Evolutionary conservation across 139 green algal genomes (phyloP).

Genomic region (Coelastrella sp.): DNA sequence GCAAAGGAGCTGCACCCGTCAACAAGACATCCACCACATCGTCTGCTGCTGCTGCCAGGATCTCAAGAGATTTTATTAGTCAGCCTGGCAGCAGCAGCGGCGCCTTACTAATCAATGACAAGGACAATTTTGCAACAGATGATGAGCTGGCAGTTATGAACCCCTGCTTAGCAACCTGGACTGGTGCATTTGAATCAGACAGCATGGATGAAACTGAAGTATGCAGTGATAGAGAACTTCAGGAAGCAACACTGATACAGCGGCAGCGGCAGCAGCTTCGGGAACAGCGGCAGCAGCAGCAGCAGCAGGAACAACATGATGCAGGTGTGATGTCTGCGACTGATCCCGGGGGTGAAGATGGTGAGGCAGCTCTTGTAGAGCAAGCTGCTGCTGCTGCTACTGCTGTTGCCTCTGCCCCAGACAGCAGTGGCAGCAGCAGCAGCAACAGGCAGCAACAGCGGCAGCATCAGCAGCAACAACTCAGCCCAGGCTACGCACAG

Average conservation of each 20-base stretch:
- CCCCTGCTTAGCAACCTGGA: conserved; percentile 31
- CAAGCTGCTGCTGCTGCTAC: neutral
- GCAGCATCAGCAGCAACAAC: no score
- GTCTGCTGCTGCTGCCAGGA: neutral
- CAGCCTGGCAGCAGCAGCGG: conserved; percentile 29
- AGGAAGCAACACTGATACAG: conserved; percentile 28
- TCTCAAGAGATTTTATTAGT: conserved; percentile 10
- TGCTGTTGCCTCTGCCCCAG: no score
- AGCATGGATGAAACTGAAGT: conserved; percentile 40
- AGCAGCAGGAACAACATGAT: conserved; percentile 5
- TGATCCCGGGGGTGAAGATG: no score
- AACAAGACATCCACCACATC: neutral
- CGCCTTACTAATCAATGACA: neutral
- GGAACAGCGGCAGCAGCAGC: conserved; percentile 21
- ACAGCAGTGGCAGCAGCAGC: conserved; percentile 21
- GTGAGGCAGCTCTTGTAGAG: no score
- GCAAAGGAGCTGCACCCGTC: conserved; percentile 28
- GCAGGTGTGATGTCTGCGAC: no score
- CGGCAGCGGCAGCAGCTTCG: conserved; percentile 35
- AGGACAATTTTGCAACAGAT: neutral
- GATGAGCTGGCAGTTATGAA: neutral
- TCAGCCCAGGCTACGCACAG: neutral
- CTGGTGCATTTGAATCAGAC: conserved; percentile 44
- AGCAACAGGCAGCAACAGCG: no score
- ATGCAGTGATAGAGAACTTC: conserved; percentile 41